Percentiles rank a stretch among this genome's conserved stretches.
phyloP scores from a whole-genome alignment of 371 early-diverging fungal genomes.

The Mucor circinelloides region DNA sequence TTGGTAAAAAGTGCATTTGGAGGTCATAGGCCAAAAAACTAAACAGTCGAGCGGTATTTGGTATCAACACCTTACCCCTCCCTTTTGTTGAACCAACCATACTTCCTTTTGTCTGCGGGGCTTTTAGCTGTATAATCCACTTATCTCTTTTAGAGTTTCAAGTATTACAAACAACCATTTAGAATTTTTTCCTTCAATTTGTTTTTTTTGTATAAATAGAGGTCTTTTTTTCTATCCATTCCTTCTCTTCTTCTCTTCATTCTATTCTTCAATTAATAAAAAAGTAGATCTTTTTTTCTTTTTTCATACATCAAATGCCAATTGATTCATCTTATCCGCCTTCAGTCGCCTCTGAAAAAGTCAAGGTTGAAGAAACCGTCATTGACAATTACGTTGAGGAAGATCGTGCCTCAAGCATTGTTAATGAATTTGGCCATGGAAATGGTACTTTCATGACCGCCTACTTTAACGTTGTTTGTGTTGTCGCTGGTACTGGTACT shows the following conservation, averaged over 20 bases:
- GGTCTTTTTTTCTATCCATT: neutral
- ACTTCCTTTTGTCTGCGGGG: neutral
- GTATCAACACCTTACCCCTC: neutral
- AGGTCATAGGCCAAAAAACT: slow-evolving; percentile 3
- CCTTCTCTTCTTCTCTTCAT: neutral
- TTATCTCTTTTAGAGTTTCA: slow-evolving; percentile 2
- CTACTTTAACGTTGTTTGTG: slow-evolving; percentile 71
- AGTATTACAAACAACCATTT: slow-evolving; percentile 1
- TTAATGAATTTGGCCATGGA: slow-evolving; percentile 44
- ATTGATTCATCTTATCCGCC: neutral
- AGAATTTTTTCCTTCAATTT: slow-evolving; percentile 1
- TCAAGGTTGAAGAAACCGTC: slow-evolving; percentile 36
- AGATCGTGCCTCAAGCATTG: slow-evolving; percentile 22
- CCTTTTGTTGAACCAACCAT: neutral
- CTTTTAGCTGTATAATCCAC: neutral
- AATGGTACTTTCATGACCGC: slow-evolving; percentile 47
- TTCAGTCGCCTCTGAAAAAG: slow-evolving; percentile 10
- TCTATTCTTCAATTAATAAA: neutral
- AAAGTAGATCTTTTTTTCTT: neutral
- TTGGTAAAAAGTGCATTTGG: slow-evolving; percentile 1
- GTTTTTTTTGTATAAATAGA: neutral
- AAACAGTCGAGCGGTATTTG: slow-evolving; percentile 3
- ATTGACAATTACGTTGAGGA: slow-evolving; percentile 40
- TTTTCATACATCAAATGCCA: neutral
- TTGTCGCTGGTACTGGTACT: slow-evolving; percentile 88